A percentile compares a stretch with the other conserved stretches of the same genome.
These are phyloP conservation scores for Clitoria ternatea DNA, from an alignment of 306 rosid genomes.

Conservation along the genomic window DNA sequence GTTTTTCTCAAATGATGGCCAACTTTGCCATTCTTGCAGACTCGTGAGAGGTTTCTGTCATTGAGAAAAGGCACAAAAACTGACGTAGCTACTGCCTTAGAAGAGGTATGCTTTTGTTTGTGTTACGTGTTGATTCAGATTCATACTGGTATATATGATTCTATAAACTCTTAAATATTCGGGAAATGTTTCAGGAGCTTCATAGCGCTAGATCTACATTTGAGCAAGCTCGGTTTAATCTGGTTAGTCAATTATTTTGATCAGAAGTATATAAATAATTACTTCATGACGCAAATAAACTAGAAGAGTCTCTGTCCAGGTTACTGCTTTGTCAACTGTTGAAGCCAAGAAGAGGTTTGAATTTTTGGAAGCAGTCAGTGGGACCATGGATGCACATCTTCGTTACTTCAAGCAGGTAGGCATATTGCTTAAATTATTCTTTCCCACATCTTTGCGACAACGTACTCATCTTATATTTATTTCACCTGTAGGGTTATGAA, in stretches of 20 bases:
- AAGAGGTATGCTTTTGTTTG: constrained; percentile 62
- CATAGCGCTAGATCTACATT: constrained; percentile 84
- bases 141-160: constrained; percentile 6
- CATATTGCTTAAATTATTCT: constrained; percentile 17
- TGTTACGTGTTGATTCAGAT: constrained; percentile 2
- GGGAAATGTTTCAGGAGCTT: constrained; percentile 72
- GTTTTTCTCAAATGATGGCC: not conserved
- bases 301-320: constrained; percentile 46
- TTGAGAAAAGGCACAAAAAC: constrained; percentile 88
- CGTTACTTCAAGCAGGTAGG: constrained; percentile 96
- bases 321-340: constrained; percentile 88
- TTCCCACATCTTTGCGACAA: not conserved
- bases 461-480: constrained; percentile 38
- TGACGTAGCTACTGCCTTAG: constrained; percentile 70
- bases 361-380: constrained; percentile 98
- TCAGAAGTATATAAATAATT: not conserved
- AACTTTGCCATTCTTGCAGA: constrained; percentile 47
- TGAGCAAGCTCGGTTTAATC: constrained; percentile 96
- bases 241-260: constrained; percentile 46
- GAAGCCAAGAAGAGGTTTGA: constrained; percentile 99
- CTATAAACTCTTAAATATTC: constrained; percentile 27
- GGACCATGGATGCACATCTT: constrained; percentile 99
- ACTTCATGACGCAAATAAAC: constrained; percentile 16
- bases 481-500: constrained; percentile 47
- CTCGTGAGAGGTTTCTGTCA: constrained; percentile 91